These are phyloP conservation scores for Acer negundo DNA, from an alignment of 345 rosid genomes.

Conservation along the genomic window DNA sequence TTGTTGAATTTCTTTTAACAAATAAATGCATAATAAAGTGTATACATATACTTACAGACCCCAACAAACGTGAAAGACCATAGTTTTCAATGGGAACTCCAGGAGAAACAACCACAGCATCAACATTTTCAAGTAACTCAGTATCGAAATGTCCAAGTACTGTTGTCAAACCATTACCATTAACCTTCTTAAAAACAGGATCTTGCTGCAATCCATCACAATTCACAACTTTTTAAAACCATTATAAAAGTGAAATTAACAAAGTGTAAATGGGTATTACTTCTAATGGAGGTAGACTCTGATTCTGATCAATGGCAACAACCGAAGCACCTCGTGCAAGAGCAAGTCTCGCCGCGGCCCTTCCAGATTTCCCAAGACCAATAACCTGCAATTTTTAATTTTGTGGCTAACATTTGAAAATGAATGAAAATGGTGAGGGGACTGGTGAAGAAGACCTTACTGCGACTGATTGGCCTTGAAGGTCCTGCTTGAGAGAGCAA, in stretches of 20 bases:
- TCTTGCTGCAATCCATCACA: slow-evolving; percentile 26
- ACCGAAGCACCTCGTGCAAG: slow-evolving; percentile 42
- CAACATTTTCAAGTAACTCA: slow-evolving; percentile 19
- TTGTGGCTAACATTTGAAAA: background rate
- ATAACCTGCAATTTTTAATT: slow-evolving; percentile 21
- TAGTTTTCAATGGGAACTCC: slow-evolving; percentile 32
- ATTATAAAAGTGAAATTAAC: background rate
- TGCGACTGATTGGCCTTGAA: slow-evolving; percentile 17
- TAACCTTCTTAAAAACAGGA: slow-evolving; percentile 15
- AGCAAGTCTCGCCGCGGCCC: slow-evolving; percentile 38
- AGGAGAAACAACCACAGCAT: slow-evolving; percentile 34
- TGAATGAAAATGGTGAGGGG: background rate
- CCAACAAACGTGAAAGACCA: slow-evolving; percentile 29
- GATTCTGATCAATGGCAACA: slow-evolving; percentile 34
- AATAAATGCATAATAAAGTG: background rate
- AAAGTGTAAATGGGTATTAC: slow-evolving; percentile 9
- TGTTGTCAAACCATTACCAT: slow-evolving; percentile 28
- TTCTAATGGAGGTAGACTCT: slow-evolving; percentile 29
- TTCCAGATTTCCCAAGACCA: slow-evolving; percentile 39
- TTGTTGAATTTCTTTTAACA: no score
- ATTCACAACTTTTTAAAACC: background rate
- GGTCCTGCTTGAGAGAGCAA: slow-evolving; percentile 15
- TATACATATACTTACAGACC: slow-evolving; percentile 28
- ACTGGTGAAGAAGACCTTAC: background rate
- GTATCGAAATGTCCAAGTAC: slow-evolving; percentile 27